Evolutionary conservation across 805 yeast species (phyloP).

Genomic region (Candida schatavii): DNA sequence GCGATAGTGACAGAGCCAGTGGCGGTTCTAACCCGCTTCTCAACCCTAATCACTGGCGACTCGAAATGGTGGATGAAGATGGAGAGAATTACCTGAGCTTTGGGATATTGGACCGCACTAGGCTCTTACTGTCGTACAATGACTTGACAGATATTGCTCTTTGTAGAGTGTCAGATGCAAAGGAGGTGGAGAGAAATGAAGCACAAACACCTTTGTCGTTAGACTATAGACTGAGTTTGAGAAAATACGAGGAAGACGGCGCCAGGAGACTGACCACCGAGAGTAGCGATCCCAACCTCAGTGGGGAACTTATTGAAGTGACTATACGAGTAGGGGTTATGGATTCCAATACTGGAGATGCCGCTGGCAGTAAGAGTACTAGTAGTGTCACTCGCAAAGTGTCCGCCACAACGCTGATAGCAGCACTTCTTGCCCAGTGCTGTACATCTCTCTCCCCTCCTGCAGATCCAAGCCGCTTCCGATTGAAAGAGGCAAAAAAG

Average conservation of each 20-base stretch:
- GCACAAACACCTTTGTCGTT: conserved; percentile 52
- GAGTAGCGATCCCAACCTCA: neutral
- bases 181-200: conserved; percentile 47
- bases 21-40: too few species aligned
- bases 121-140: conserved; percentile 67
- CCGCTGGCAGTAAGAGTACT: neutral
- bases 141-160: conserved; percentile 77
- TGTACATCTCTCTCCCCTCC: conserved; percentile 28
- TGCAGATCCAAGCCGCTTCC: conserved; percentile 25
- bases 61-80: conserved; percentile 88
- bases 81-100: conserved; percentile 91
- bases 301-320: neutral
- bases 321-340: neutral
- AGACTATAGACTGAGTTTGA: conserved; percentile 31
- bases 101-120: conserved; percentile 75
- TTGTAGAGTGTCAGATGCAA: conserved; percentile 50
- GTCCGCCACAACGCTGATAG: conserved; percentile 13
- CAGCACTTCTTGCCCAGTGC: conserved; percentile 23
- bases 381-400: neutral
- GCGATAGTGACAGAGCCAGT: too few species aligned
- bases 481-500: conserved; percentile 17
- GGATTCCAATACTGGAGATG: neutral
- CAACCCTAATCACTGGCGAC: conserved; percentile 70
- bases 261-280: neutral
- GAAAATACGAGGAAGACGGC: conserved; percentile 1